Evolutionary conservation across 257 asterid species (phyloP).

Genomic region (Eustoma russellianum): DNA sequence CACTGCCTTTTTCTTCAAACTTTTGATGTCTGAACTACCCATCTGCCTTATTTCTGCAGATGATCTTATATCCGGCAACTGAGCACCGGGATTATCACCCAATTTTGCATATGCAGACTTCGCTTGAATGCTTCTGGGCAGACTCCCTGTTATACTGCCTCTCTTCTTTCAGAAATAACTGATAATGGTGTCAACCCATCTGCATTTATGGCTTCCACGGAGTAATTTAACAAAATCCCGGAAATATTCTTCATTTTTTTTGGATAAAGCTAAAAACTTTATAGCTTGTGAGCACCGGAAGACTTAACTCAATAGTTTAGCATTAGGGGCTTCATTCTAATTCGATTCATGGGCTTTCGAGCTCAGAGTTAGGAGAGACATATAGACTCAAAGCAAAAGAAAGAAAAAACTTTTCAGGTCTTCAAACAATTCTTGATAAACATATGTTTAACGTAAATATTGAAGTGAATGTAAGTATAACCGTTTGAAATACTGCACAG

Average conservation of each 20-base stretch:
- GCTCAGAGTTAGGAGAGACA: too few species aligned
- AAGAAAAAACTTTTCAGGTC: too few species aligned
- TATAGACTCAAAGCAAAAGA: too few species aligned
- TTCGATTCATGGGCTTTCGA: neutral
- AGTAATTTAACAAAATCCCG: slow-evolving; percentile 6
- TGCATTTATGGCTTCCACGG: slow-evolving; percentile 84
- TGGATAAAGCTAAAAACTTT: slow-evolving; percentile 4
- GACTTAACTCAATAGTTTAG: neutral
- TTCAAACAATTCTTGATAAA: too few species aligned
- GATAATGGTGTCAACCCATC: slow-evolving; percentile 60
- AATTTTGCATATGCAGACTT: slow-evolving; percentile 66
- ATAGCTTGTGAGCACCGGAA: slow-evolving; percentile 9
- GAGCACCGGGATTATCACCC: slow-evolving; percentile 58
- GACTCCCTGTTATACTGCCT: slow-evolving; percentile 7
- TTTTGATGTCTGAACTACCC: slow-evolving; percentile 71
- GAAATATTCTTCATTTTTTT: neutral
- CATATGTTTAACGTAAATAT: too few species aligned
- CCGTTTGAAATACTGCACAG: too few species aligned
- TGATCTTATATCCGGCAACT: slow-evolving; percentile 68
- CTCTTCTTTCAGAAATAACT: slow-evolving; percentile 58
- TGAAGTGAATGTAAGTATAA: too few species aligned
- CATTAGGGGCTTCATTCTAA: slow-evolving; percentile 4
- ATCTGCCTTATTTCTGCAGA: too few species aligned
- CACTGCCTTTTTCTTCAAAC: slow-evolving; percentile 72
- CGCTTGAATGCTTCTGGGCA: slow-evolving; percentile 44